Conservation (phyloP, 2,329 filamentous ascomycete genomes). For the Penicillium polonicum region DNA sequence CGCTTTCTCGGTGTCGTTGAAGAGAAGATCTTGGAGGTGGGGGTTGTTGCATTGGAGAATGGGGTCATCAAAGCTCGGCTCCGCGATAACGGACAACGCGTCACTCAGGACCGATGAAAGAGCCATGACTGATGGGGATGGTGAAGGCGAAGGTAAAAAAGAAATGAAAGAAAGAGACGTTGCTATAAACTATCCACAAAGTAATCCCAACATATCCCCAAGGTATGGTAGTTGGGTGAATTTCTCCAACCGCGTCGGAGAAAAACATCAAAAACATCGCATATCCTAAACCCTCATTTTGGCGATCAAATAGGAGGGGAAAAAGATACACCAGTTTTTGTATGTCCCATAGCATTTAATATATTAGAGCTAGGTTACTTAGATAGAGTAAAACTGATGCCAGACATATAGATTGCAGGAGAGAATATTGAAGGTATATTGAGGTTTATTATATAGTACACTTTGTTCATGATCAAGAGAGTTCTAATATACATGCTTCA, state of each 20-base stretch:
- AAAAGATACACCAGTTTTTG: background rate
- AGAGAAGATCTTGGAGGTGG: constrained; percentile 21
- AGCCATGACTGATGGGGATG: constrained; percentile 13
- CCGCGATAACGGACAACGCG: constrained; percentile 30
- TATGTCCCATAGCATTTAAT: background rate
- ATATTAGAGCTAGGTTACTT: background rate
- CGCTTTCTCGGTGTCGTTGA: constrained; percentile 41
- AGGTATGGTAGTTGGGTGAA: background rate
- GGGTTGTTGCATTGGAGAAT: constrained; percentile 37
- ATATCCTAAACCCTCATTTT: background rate
- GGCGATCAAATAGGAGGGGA: background rate
- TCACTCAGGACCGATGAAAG: constrained; percentile 25
- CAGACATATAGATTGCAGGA: background rate
- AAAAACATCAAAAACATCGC: background rate
- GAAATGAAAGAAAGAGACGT: background rate
- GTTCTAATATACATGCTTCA: constrained; percentile 21
- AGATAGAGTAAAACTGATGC: background rate
- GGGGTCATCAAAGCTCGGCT: constrained; percentile 34
- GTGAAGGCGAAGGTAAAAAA: background rate
- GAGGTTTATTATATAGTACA: constrained; percentile 12
- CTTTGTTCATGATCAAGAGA: constrained; percentile 1
- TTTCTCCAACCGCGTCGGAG: background rate
- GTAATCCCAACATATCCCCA: background rate
- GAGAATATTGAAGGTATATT: background rate
- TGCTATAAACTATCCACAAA: background rate